A percentile compares a stretch with the other conserved stretches of the same genome.
These are phyloP conservation scores for Myxozyma kluyveri DNA, from an alignment of 805 yeast genomes.

Conservation along the genomic window DNA sequence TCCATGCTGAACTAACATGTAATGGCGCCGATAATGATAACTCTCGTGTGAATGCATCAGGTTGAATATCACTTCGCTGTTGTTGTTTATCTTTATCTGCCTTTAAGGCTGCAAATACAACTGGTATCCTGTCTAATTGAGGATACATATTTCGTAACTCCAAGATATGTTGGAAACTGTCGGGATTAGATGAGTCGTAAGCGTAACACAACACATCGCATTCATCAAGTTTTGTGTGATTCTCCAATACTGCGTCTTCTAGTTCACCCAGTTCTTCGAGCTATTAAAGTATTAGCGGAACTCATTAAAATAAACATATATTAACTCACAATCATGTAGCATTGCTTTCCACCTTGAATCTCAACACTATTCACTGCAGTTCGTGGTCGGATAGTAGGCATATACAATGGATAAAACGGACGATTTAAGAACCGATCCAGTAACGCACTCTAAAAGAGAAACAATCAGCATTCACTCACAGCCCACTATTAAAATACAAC, in stretches of 20 bases:
- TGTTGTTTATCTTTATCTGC: conserved; percentile 96
- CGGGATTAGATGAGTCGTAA: conserved; percentile 95
- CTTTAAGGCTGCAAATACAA: conserved; percentile 84
- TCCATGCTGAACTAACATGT: conserved; percentile 89
- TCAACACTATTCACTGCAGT: conserved; percentile 91
- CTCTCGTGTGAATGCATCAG: conserved; percentile 76
- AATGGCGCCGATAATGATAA: conserved; percentile 73
- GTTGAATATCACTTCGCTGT: conserved; percentile 80
- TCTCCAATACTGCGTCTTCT: conserved; percentile 77
- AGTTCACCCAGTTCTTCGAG: conserved; percentile 86
- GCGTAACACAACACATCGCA: conserved; percentile 90
- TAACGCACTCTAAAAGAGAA: conserved; percentile 51
- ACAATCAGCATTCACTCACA: not conserved
- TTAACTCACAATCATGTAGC: conserved; percentile 60
- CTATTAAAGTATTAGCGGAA: not conserved
- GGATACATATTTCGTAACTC: conserved; percentile 59
- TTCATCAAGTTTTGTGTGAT: conserved; percentile 63
- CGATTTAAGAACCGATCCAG: conserved; percentile 79
- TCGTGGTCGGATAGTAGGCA: conserved; percentile 78
- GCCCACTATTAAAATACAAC: not conserved
- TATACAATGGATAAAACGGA: conserved; percentile 63
- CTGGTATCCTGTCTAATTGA: conserved; percentile 64
- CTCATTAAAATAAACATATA: not conserved
- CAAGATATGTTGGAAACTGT: conserved; percentile 79
- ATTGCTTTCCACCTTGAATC: conserved; percentile 90